A percentile compares a stretch with the other conserved stretches of the same genome.
Conservation (phyloP, 2,329 filamentous ascomycete species). For the Chrysoporthe puriensis region DNA sequence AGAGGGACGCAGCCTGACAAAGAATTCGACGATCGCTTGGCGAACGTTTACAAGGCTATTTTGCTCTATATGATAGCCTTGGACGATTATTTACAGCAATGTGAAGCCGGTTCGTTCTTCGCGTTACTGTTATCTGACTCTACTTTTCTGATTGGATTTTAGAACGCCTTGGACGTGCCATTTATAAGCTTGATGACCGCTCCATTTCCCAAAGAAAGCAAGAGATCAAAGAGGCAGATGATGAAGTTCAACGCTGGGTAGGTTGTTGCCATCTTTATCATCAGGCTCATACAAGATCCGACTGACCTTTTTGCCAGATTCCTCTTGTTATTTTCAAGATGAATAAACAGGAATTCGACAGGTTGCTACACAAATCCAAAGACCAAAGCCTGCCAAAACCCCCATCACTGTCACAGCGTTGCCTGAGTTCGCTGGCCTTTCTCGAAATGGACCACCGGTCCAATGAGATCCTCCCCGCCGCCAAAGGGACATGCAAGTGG, state of each 20-base stretch:
- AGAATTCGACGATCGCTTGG: neutral
- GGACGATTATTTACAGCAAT: neutral
- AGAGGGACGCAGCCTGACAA: neutral
- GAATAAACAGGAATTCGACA: neutral
- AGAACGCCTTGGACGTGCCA: neutral
- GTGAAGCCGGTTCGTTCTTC: neutral
- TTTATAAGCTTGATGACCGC: neutral
- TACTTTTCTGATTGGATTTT: neutral
- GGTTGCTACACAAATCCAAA: neutral
- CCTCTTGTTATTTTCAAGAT: neutral
- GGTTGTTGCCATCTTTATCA: neutral
- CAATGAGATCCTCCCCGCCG: constrained; percentile 32
- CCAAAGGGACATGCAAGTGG: constrained; percentile 40
- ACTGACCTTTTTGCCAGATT: neutral
- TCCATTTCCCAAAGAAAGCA: neutral
- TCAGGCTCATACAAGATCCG: neutral
- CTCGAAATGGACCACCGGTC: constrained; percentile 35
- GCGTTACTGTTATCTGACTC: neutral
- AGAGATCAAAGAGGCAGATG: neutral
- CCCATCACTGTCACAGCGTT: constrained; percentile 33
- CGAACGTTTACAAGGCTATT: neutral
- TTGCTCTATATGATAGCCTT: neutral
- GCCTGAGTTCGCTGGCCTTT: constrained; percentile 40
- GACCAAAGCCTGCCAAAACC: neutral
- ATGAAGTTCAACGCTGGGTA: neutral